A percentile compares a stretch with the other conserved stretches of the same genome.
Evolutionary conservation across 108 stramenopile genomes (phyloP).

Genomic region (Seminavis robusta): DNA sequence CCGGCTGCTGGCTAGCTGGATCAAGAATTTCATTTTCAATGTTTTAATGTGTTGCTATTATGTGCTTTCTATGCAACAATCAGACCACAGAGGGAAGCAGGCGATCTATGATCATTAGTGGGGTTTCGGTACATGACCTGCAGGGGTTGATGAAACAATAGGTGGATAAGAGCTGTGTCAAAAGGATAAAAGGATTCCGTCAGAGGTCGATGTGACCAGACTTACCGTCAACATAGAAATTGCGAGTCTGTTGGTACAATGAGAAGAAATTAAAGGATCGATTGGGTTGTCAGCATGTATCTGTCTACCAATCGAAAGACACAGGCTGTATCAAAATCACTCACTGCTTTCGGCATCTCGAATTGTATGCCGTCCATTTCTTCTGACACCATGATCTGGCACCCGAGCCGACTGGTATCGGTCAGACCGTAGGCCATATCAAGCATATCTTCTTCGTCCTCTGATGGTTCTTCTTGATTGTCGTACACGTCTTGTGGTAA

Average conservation of each 20-base stretch:
- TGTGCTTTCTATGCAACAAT: too few relatives aligned
- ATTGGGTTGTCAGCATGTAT: not conserved
- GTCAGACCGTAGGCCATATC: constrained; percentile 98
- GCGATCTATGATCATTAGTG: too few relatives aligned
- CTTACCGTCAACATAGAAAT: constrained; percentile 96
- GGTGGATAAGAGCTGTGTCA: too few relatives aligned
- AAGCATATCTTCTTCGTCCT: constrained; percentile 97
- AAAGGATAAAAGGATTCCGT: too few relatives aligned
- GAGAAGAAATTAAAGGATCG: not conserved
- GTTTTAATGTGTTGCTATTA: too few relatives aligned
- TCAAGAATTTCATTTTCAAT: too few relatives aligned
- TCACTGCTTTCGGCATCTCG: constrained; percentile 87
- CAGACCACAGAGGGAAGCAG: too few relatives aligned
- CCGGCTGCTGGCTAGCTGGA: too few relatives aligned
- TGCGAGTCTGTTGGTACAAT: too few relatives aligned
- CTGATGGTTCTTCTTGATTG: constrained; percentile 48
- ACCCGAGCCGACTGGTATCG: constrained; percentile 92
- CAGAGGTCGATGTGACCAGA: too few relatives aligned
- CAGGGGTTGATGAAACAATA: too few relatives aligned
- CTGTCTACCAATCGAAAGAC: not conserved
- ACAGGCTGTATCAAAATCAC: constrained; percentile 63
- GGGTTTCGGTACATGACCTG: constrained; percentile 94
- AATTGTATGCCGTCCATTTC: constrained; percentile 92
- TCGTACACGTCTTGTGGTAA: constrained; percentile 82
- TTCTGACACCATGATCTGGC: constrained; percentile 83